Percentiles rank a stretch among this genome's conserved stretches.
Conservation (phyloP, 176 grass and related monocot species). For the Oryza coarctata region DNA sequence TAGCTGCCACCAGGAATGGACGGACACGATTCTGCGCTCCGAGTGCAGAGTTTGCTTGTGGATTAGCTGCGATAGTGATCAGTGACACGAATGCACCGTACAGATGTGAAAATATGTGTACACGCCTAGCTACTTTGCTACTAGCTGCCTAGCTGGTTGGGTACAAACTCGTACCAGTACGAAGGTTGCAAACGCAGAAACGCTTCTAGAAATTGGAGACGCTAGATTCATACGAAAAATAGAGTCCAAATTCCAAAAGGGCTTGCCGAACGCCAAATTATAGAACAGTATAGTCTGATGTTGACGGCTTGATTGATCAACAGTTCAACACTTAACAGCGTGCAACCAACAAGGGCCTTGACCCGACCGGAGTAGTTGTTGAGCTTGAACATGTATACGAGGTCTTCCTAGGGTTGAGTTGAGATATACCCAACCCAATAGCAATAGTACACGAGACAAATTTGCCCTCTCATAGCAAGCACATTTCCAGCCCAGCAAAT, state of each 20-base stretch:
- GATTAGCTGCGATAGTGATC: background rate
- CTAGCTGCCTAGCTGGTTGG: background rate
- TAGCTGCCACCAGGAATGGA: background rate
- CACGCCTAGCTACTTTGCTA: background rate
- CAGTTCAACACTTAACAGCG: constrained; percentile 16
- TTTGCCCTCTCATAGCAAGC: constrained; percentile 8
- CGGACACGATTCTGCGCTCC: background rate
- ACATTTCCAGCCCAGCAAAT: constrained; percentile 15
- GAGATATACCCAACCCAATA: constrained; percentile 49
- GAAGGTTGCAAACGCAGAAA: background rate
- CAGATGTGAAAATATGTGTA: background rate
- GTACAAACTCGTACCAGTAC: background rate
- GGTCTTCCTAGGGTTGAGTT: constrained; percentile 24
- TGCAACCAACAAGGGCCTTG: constrained; percentile 12
- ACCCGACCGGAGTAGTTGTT: constrained; percentile 42
- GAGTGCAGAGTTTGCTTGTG: background rate
- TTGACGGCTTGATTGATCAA: background rate
- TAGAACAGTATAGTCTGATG: background rate
- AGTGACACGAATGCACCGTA: background rate
- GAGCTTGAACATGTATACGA: background rate
- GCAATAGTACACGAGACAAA: constrained; percentile 11
- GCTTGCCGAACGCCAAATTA: background rate
- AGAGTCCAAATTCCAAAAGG: background rate
- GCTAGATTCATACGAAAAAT: background rate
- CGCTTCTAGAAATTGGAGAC: background rate